phyloP scores from a whole-genome alignment of 352 stramenopile genomes.

The Pythium phragmiticola region DNA sequence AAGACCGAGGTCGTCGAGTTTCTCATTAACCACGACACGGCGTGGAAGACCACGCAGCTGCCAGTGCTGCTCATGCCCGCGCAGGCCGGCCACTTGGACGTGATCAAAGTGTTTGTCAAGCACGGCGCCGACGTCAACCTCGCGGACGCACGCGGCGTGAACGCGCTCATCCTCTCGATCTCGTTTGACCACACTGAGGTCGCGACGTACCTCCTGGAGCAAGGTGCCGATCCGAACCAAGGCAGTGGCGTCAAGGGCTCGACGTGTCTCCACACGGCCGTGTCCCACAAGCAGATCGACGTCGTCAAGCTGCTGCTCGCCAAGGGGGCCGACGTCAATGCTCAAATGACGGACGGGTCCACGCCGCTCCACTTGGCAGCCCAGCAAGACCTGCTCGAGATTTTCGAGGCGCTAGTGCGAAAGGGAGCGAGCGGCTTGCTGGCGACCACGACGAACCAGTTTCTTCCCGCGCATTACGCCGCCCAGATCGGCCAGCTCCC shows the following conservation, averaged over 20 bases:
- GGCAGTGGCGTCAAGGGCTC: conserved; percentile 26
- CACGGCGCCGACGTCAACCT: conserved; percentile 51
- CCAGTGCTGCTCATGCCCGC: conserved; percentile 29
- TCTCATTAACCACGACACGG: conserved; percentile 21
- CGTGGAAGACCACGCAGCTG: conserved; percentile 25
- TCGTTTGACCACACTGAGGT: conserved; percentile 28
- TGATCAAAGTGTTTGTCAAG: conserved; percentile 32
- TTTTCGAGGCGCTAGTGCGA: conserved; percentile 23
- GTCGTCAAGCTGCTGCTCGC: conserved; percentile 23
- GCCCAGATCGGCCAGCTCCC: conserved; percentile 25
- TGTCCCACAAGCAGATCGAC: conserved; percentile 27
- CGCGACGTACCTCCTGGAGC: conserved; percentile 23
- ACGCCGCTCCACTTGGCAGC: conserved; percentile 28
- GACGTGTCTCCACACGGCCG: conserved; percentile 30
- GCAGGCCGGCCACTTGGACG: conserved; percentile 27
- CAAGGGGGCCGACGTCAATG: conserved; percentile 26
- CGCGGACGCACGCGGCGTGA: conserved; percentile 62
- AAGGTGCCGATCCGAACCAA: conserved; percentile 27
- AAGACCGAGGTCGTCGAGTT: conserved; percentile 28
- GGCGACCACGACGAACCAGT: conserved; percentile 23
- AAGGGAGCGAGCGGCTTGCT: conserved; percentile 24
- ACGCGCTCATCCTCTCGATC: conserved; percentile 35
- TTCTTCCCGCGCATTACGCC: conserved; percentile 28
- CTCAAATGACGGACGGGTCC: conserved; percentile 32
- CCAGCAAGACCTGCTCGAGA: conserved; percentile 23